phyloP scores from a whole-genome alignment of 768 basidiomycete species.

The Trametes villosa region DNA sequence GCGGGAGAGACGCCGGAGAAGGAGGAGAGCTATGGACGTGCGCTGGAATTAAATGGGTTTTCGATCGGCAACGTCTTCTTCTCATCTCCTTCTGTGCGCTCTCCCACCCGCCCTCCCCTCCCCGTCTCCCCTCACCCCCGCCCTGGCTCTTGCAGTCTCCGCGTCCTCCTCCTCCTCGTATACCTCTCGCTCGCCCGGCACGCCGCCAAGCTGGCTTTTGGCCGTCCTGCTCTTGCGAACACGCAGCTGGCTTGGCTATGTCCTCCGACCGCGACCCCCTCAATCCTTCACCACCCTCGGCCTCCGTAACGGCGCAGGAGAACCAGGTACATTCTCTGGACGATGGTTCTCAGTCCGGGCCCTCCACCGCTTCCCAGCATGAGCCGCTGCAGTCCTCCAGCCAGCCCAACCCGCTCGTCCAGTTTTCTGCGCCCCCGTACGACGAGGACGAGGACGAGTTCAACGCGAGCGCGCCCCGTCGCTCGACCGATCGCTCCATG shows the following conservation, averaged over 20 bases:
- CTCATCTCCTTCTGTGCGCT: too few relatives aligned
- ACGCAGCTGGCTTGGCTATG: slow-evolving; percentile 27
- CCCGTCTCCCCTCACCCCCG: too few relatives aligned
- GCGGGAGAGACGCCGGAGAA: too few relatives aligned
- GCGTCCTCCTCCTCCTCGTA: neutral
- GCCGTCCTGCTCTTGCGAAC: neutral
- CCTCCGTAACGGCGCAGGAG: slow-evolving; percentile 12
- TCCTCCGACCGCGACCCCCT: slow-evolving; percentile 24
- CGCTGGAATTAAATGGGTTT: too few relatives aligned
- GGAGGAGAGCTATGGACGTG: too few relatives aligned
- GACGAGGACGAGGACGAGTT: slow-evolving; percentile 23
- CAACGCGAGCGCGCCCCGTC: slow-evolving; percentile 21
- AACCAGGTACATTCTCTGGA: slow-evolving; percentile 14
- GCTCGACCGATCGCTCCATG: slow-evolving; percentile 42
- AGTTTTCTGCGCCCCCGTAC: slow-evolving; percentile 28
- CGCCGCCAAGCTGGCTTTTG: slow-evolving; percentile 19
- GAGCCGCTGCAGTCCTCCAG: neutral
- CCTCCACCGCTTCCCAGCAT: slow-evolving; percentile 16
- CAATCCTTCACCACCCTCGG: slow-evolving; percentile 16
- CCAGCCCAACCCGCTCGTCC: slow-evolving; percentile 27
- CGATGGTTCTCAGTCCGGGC: slow-evolving; percentile 10
- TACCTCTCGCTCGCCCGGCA: neutral
- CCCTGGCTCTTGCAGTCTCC: neutral
- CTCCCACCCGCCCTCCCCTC: too few relatives aligned
- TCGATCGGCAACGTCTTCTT: too few relatives aligned